Percentiles rank a stretch among this genome's conserved stretches.
These are phyloP conservation scores for Acacia concinna DNA, from an alignment of 331 rosid species.

Conservation along the genomic window DNA sequence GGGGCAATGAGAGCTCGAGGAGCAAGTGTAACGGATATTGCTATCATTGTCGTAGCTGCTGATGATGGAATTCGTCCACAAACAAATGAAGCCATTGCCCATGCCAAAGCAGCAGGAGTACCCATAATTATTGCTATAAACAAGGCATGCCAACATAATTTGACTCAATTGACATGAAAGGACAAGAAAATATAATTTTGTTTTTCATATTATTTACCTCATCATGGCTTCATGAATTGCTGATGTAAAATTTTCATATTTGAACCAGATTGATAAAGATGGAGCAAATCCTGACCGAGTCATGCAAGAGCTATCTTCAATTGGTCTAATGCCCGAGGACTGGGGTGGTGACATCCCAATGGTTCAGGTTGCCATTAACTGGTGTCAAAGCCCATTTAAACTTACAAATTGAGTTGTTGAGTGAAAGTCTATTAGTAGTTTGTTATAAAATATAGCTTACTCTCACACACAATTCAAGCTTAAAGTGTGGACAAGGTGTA, in stretches of 20 bases:
- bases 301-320: constrained; percentile 94
- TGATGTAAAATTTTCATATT: constrained; percentile 24
- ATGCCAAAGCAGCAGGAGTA: constrained; percentile 96
- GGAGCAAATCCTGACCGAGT: constrained; percentile 97
- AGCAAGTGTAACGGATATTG: constrained; percentile 96
- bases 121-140: constrained; percentile 91
- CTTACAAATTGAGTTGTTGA: not conserved
- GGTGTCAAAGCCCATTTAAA: not conserved
- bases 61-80: constrained; percentile 99
- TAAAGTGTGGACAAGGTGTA: not conserved
- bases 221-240: constrained; percentile 30
- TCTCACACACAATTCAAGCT: not conserved
- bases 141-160: constrained; percentile 59
- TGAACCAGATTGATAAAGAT: constrained; percentile 84
- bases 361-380: constrained; percentile 74
- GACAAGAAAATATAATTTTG: constrained; percentile 14
- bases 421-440: not conserved
- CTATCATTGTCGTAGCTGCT: constrained; percentile 92
- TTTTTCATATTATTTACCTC: constrained; percentile 24
- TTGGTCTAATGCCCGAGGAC: constrained; percentile 96
- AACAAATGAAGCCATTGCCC: constrained; percentile 98
- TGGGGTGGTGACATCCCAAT: constrained; percentile 97
- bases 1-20: constrained; percentile 99
- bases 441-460: not conserved
- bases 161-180: not conserved